phyloP scores from a whole-genome alignment of 2,329 filamentous ascomycete genomes.

The Aspergillus texensis region DNA sequence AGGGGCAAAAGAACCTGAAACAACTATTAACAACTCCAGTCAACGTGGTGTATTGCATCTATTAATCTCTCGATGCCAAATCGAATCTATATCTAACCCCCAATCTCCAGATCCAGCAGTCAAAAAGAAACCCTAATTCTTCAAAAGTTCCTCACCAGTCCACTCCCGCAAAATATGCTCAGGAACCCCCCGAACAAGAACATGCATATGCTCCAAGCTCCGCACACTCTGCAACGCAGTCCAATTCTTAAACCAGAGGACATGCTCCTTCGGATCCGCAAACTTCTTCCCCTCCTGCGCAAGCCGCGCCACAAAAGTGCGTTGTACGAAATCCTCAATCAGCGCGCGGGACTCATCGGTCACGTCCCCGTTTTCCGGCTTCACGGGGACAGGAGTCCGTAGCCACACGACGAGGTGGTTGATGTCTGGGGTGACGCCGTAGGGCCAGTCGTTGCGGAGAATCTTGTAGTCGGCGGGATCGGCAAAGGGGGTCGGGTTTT shows the following conservation, averaged over 20 bases:
- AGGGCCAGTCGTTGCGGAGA: slow-evolving; percentile 66
- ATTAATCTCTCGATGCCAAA: too few species aligned
- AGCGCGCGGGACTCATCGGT: slow-evolving; percentile 52
- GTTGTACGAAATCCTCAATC: slow-evolving; percentile 54
- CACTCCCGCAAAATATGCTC: slow-evolving; percentile 48
- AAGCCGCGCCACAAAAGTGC: slow-evolving; percentile 52
- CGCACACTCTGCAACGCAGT: slow-evolving; percentile 62
- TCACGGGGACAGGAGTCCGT: slow-evolving; percentile 53
- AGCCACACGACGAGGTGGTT: slow-evolving; percentile 62
- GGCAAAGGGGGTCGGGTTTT: slow-evolving; percentile 56
- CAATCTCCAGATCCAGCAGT: slow-evolving; percentile 3
- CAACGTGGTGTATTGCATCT: too few species aligned
- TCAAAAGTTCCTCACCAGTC: slow-evolving; percentile 37
- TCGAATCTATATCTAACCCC: not conserved
- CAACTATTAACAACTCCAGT: too few species aligned
- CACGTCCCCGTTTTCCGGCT: slow-evolving; percentile 51
- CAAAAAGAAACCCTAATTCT: not conserved
- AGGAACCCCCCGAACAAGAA: slow-evolving; percentile 54
- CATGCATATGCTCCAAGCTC: slow-evolving; percentile 60
- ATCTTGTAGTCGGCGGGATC: slow-evolving; percentile 58
- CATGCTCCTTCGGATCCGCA: slow-evolving; percentile 44
- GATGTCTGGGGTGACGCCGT: slow-evolving; percentile 59
- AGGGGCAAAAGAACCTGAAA: too few species aligned
- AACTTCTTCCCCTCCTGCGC: slow-evolving; percentile 36
- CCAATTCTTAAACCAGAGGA: slow-evolving; percentile 69